Evolutionary conservation across 306 rosid genomes (phyloP), one percentile per base, ranked within the genome.

Genomic region (Senna tora): DNA sequence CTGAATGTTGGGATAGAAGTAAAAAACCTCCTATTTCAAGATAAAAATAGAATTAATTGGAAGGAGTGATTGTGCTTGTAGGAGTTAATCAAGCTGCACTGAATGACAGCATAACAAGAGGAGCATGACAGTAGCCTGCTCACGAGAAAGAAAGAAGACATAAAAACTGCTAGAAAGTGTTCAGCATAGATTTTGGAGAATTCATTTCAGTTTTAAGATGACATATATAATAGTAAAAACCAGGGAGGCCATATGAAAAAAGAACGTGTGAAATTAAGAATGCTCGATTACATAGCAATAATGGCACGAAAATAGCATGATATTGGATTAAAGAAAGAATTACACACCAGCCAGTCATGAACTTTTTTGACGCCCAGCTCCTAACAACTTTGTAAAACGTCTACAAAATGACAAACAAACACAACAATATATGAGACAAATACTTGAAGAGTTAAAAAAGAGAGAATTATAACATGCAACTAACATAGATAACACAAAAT

Each of bases 341-440:
- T 67, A 66, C 82, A 53, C 79, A 92, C 98, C 98, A 92, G 88
- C 98, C 98, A 1, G 95, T 87, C 96, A 92, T 92, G 85, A 92
- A 92, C 88, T 92, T 92, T 77, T 92, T 92, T 3, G 98, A 92
- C 25, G 98, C 92, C 98, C 98, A 92, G 85, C 98, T 92, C 80
- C 91, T 79, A 67, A 90, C 67, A 72, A 92, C 96, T 85, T 84
- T 92, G 92, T 67, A 86, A 81, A 92, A 88, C 3, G 98, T 90
- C 98, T 92, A 78, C 92, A 88, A 47, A 60, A 28, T 52, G 46
- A 87, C 61, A 73, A 50, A 72, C 49, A 70, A 67, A 73, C 38
- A 57, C 38, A 62, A 51, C 45, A 51, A 74, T 15, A 25, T 69
- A 74, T 85, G 69, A 79, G 75, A 12, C 16, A 71, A 57, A 60